Conservation (phyloP, 768 basidiomycete species). For the Lentinus tigrinus region DNA sequence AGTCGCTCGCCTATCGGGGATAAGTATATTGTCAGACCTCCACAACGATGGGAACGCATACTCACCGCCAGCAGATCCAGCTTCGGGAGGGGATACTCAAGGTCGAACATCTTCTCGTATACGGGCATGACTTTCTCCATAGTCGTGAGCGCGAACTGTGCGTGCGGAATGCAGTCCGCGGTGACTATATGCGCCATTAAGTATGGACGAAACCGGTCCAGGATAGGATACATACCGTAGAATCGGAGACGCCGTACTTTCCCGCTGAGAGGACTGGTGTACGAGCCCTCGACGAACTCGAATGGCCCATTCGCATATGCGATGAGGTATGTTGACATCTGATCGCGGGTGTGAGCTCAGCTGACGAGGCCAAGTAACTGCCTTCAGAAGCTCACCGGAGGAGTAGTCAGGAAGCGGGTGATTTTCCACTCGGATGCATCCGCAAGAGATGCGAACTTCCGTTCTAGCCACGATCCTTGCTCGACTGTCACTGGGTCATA, state of each 20-base stretch:
- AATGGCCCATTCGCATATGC: slow-evolving; percentile 86
- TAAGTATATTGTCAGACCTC: slow-evolving; percentile 21
- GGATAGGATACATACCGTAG: slow-evolving; percentile 50
- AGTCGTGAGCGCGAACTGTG: slow-evolving; percentile 84
- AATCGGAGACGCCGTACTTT: slow-evolving; percentile 80
- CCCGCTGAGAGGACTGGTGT: slow-evolving; percentile 76
- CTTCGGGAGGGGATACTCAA: slow-evolving; percentile 92
- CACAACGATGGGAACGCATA: neutral
- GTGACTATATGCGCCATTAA: slow-evolving; percentile 54
- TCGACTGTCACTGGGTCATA: slow-evolving; percentile 25
- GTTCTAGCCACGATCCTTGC: slow-evolving; percentile 19
- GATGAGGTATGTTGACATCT: slow-evolving; percentile 88
- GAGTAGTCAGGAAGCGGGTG: slow-evolving; percentile 78
- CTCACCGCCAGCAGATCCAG: slow-evolving; percentile 83
- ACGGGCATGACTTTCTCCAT: slow-evolving; percentile 78
- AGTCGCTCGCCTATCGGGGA: slow-evolving; percentile 59
- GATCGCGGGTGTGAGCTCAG: neutral
- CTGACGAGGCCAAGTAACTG: neutral
- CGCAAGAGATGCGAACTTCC: slow-evolving; percentile 40
- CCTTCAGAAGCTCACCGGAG: slow-evolving; percentile 42
- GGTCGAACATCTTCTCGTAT: slow-evolving; percentile 92
- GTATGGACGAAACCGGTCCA: neutral
- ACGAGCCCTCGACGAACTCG: slow-evolving; percentile 68
- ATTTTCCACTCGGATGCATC: slow-evolving; percentile 62
- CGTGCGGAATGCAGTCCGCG: slow-evolving; percentile 77